These are phyloP conservation scores for Fusarium gaditjirri DNA, from an alignment of 2,329 filamentous ascomycete species.

Conservation along the genomic window DNA sequence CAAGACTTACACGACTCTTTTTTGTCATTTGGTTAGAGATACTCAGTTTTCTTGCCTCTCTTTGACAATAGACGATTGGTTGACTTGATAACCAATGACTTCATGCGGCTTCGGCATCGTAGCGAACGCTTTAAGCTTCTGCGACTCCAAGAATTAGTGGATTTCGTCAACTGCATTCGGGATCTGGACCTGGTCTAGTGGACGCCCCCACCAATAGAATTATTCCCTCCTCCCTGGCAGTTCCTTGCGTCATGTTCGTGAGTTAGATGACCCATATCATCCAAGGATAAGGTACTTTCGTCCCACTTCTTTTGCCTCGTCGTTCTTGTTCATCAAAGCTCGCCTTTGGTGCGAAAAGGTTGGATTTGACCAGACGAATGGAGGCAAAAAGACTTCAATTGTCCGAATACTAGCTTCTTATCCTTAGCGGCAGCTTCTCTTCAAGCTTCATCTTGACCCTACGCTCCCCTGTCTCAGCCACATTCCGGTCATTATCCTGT, in stretches of 20 bases:
- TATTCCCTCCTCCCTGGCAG: background rate
- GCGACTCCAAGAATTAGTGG: conserved; percentile 11
- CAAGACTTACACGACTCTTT: background rate
- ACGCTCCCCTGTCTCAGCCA: conserved; percentile 23
- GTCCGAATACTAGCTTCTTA: conserved; percentile 1
- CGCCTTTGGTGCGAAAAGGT: conserved; percentile 39
- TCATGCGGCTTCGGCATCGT: conserved; percentile 21
- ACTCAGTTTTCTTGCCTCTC: background rate
- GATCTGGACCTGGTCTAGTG: conserved; percentile 24
- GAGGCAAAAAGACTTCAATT: background rate
- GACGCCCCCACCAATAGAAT: conserved; percentile 8
- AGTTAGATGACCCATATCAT: conserved; percentile 3
- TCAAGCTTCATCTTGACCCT: background rate
- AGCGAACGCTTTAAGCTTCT: conserved; percentile 13
- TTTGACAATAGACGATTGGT: background rate
- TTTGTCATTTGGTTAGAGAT: background rate
- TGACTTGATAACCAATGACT: conserved; percentile 17
- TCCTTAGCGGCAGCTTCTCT: background rate
- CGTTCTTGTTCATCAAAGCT: conserved; percentile 28
- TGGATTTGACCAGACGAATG: conserved; percentile 1
- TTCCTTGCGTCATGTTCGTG: conserved; percentile 29
- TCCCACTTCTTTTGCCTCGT: conserved; percentile 29
- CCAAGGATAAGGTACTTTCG: conserved; percentile 23
- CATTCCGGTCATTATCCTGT: conserved; percentile 23
- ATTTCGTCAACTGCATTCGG: conserved; percentile 18